phyloP scores from a whole-genome alignment of 2,329 filamentous ascomycete species.

The Ophiostoma quercus region DNA sequence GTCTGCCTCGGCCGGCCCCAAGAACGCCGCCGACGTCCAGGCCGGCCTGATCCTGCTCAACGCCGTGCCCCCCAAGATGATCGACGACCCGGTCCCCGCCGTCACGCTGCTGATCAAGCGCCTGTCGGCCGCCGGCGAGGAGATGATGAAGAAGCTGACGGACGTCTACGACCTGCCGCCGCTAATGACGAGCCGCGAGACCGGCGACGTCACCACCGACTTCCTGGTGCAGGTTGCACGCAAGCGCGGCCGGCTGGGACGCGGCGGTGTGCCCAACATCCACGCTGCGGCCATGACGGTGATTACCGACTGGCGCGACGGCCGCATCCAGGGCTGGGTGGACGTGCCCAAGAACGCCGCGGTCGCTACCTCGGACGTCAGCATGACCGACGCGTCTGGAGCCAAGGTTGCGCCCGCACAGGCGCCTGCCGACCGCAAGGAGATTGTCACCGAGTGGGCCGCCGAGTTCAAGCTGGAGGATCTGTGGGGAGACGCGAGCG shows the following conservation, averaged over 20 bases:
- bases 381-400: slow-evolving; percentile 10
- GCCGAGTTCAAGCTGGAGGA: slow-evolving; percentile 94
- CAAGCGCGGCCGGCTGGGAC: slow-evolving; percentile 82
- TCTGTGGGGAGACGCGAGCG: slow-evolving; percentile 67
- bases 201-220: slow-evolving; percentile 74
- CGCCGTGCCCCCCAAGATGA: slow-evolving; percentile 87
- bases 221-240: slow-evolving; percentile 93
- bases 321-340: slow-evolving; percentile 87
- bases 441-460: slow-evolving; percentile 89
- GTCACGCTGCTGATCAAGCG: slow-evolving; percentile 79
- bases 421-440: slow-evolving; percentile 60
- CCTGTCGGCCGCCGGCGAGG: slow-evolving; percentile 57
- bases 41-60: slow-evolving; percentile 84
- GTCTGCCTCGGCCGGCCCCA: slow-evolving; percentile 41
- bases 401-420: slow-evolving; percentile 30
- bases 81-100: slow-evolving; percentile 84
- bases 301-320: slow-evolving; percentile 94
- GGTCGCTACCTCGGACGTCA: slow-evolving; percentile 34
- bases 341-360: slow-evolving; percentile 66
- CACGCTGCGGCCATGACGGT: slow-evolving; percentile 84
- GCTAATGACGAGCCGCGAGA: slow-evolving; percentile 58
- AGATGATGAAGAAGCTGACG: slow-evolving; percentile 61
- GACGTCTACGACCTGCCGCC: slow-evolving; percentile 80
- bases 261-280: slow-evolving; percentile 86
- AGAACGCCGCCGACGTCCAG: slow-evolving; percentile 65